phyloP scores from a whole-genome alignment of 192 early-diverging fungal genomes.

The Dimargaris cristalligena region DNA sequence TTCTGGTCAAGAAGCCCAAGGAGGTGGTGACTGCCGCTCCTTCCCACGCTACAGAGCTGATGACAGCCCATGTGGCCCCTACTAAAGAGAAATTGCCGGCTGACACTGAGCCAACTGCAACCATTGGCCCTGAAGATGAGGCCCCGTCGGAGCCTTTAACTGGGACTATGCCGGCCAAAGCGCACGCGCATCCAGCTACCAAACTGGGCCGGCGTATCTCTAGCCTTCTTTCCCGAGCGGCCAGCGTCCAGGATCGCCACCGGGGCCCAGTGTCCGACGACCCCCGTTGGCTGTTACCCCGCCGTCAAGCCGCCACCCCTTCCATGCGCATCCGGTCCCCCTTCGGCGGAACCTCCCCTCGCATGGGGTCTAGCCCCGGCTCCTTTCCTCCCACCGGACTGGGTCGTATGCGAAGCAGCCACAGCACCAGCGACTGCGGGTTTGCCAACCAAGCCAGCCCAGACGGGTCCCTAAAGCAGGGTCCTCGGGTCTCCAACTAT shows the following conservation, averaged over 20 bases:
- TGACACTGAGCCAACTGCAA: too few relatives aligned
- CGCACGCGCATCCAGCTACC: not conserved
- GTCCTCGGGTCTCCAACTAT: not conserved
- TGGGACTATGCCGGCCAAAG: too few relatives aligned
- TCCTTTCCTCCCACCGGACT: not conserved
- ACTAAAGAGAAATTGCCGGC: too few relatives aligned
- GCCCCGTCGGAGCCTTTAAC: too few relatives aligned
- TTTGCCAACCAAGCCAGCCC: too few relatives aligned
- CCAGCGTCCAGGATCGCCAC: conserved; percentile 5
- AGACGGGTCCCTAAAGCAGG: too few relatives aligned
- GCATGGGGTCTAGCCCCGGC: not conserved
- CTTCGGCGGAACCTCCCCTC: not conserved
- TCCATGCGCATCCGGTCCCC: not conserved
- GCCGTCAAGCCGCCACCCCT: not conserved
- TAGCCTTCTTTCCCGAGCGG: conserved; percentile 5
- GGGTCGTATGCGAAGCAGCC: not conserved
- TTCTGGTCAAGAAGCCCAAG: not conserved
- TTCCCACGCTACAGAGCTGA: too few relatives aligned
- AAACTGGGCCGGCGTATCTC: conserved; percentile 8
- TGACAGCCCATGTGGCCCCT: too few relatives aligned
- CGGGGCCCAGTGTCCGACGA: too few relatives aligned
- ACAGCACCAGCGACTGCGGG: conserved; percentile 2
- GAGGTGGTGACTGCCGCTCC: too few relatives aligned
- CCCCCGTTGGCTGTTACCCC: too few relatives aligned
- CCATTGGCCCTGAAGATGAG: too few relatives aligned